A percentile compares a stretch with the other conserved stretches of the same genome.
These are phyloP conservation scores for Earliella scabrosa DNA, from an alignment of 1,284 basidiomycete species.

Conservation along the genomic window DNA sequence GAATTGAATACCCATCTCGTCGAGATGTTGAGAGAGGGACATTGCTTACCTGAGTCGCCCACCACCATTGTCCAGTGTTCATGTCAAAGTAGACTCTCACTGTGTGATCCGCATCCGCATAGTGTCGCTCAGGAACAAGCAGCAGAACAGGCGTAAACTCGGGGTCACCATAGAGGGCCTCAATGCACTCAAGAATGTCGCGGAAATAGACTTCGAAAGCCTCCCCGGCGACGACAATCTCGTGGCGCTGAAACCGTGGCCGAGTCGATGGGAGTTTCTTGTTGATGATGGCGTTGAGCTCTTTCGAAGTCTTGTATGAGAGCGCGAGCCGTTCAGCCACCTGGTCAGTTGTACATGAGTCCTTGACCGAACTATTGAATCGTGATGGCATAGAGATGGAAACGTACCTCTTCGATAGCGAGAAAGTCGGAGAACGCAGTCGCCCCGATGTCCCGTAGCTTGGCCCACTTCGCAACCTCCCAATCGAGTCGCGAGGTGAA, in stretches of 20 bases:
- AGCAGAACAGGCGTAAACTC: conserved; percentile 18
- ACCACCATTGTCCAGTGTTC: conserved; percentile 40
- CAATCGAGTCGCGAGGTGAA: conserved; percentile 21
- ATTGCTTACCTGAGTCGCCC: conserved; percentile 36
- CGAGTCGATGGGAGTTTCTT: conserved; percentile 29
- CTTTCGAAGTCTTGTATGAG: conserved; percentile 30
- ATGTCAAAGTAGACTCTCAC: conserved; percentile 30
- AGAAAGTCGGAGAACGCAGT: conserved; percentile 25
- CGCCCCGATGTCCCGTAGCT: conserved; percentile 17
- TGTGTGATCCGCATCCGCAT: conserved; percentile 24
- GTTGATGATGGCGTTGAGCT: conserved; percentile 38
- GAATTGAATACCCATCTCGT: background rate
- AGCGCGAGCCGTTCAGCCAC: conserved; percentile 28
- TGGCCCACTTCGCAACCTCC: conserved; percentile 27
- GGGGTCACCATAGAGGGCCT: background rate
- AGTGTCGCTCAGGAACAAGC: conserved; percentile 37
- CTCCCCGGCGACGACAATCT: conserved; percentile 29
- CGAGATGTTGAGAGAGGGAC: background rate
- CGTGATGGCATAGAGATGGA: background rate
- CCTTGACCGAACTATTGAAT: background rate
- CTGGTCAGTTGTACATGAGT: background rate
- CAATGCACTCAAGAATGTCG: conserved; percentile 20
- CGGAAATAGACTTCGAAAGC: conserved; percentile 31
- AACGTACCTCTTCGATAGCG: conserved; percentile 22
- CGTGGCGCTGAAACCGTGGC: conserved; percentile 19